Evolutionary conservation across 768 basidiomycete genomes (phyloP), one percentile per base, ranked within the genome.

Genomic region (Chalciporus piperatus): DNA sequence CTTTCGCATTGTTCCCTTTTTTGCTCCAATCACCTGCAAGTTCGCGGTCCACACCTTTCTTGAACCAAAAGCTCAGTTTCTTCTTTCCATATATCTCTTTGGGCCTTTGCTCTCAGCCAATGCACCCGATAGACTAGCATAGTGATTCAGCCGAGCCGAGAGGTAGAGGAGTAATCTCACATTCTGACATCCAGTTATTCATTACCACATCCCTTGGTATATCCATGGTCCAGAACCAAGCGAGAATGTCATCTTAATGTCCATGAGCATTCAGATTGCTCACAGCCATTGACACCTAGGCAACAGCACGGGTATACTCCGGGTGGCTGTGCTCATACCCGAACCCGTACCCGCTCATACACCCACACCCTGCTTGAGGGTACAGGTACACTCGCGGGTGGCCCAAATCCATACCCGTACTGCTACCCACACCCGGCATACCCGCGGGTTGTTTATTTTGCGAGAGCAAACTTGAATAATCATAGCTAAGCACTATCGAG

Each of bases 141-240:
- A 27, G 11, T 33, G 19, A 40, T 40, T 13, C 39, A 40, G 35
- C 35, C n/a, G 11, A n/a, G 35, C 35, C 11, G 35, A 13, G 11
- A 35, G 11, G 35, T 28, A 32, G 30, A 45, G 22, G 32, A 17
- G 19, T 10, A 40, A 9, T 19, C 9, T 40, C 12, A 51, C 48
- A 50, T 51, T 55, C 43, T 8, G 47, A 33, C 53, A 55, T 55
- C 44, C 48, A 55, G 33, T 55, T 43, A 45, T 43, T 42, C 6
- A 14, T 20, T 2, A n/a, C 19, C 3, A n/a, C 35, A 19, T 55
- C 50, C 8, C 28, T n/a, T 19, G 23, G 23, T 3, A 50, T 38
- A 44, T 50, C 53, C 42, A 55, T 25, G 16, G 41, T 42, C 53
- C 53, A 55, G 22, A 55, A 51, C 53, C 50, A 55, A 4, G 53